phyloP scores from a whole-genome alignment of 140 eudicot genomes.

The Bidens hawaiensis region DNA sequence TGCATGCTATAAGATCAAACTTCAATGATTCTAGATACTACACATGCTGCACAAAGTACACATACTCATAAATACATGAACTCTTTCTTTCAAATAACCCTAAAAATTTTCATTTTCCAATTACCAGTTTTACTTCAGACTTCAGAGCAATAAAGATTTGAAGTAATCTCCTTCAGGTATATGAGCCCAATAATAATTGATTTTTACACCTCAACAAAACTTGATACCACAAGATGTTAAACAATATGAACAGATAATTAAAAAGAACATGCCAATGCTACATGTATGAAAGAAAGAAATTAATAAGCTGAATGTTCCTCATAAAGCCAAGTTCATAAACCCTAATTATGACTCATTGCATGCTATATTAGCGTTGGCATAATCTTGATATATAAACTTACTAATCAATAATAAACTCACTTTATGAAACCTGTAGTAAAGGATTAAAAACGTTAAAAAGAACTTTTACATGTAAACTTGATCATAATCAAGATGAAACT shows the following conservation, averaged over 20 bases:
- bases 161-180: not conserved
- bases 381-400: not conserved
- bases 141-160: not conserved
- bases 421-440: not conserved
- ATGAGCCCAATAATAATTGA: no score
- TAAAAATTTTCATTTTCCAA: not conserved
- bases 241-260: no score
- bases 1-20: slow-evolving; percentile 14
- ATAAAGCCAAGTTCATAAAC: not conserved
- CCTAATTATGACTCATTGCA: not conserved
- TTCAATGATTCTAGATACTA: slow-evolving; percentile 24
- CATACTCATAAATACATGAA: not conserved
- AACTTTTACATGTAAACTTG: not conserved
- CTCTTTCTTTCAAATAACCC: not conserved
- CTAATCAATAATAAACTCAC: not conserved
- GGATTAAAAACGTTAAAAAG: not conserved
- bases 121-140: not conserved
- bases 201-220: no score
- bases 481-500: not conserved
- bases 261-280: no score
- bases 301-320: not conserved
- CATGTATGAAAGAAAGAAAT: not conserved
- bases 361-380: not conserved
- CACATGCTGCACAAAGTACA: slow-evolving; percentile 14
- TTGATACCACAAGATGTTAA: no score